Conservation (phyloP, 768 basidiomycete genomes). For the Suillus discolor region DNA sequence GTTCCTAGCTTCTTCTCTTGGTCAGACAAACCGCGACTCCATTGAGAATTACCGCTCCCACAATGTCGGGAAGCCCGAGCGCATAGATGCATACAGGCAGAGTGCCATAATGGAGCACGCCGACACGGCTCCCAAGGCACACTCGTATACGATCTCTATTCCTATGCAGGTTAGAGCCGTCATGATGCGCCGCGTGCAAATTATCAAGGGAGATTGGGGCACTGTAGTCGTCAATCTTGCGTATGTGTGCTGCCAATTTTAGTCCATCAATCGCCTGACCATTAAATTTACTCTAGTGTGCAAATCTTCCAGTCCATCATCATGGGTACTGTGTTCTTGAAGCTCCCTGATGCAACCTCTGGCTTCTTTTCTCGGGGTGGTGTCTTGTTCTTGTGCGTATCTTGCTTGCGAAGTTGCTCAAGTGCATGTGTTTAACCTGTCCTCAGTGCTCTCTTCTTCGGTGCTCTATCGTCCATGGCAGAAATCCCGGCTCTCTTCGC, state of each 20-base stretch:
- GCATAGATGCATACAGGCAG: constrained; percentile 44
- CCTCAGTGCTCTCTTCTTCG: constrained; percentile 56
- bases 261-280: neutral
- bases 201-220: constrained; percentile 42
- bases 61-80: constrained; percentile 49
- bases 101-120: constrained; percentile 59
- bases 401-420: constrained; percentile 25
- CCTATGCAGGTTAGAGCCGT: constrained; percentile 50
- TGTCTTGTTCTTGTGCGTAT: constrained; percentile 71
- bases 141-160: constrained; percentile 51
- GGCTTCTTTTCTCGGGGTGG: constrained; percentile 90
- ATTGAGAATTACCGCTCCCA: constrained; percentile 50
- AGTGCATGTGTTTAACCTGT: neutral
- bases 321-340: constrained; percentile 74
- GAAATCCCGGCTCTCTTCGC: constrained; percentile 54
- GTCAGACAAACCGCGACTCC: constrained; percentile 46
- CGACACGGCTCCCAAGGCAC: constrained; percentile 40
- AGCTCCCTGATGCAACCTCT: constrained; percentile 68
- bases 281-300: constrained; percentile 36
- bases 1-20: constrained; percentile 45
- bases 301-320: constrained; percentile 47
- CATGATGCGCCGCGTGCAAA: constrained; percentile 47
- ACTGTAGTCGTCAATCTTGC: constrained; percentile 32
- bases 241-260: constrained; percentile 12
- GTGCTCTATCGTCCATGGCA: constrained; percentile 60